A percentile compares a stretch with the other conserved stretches of the same genome.
phyloP scores from a whole-genome alignment of 257 asterid species.

The Coffea eugenioides region DNA sequence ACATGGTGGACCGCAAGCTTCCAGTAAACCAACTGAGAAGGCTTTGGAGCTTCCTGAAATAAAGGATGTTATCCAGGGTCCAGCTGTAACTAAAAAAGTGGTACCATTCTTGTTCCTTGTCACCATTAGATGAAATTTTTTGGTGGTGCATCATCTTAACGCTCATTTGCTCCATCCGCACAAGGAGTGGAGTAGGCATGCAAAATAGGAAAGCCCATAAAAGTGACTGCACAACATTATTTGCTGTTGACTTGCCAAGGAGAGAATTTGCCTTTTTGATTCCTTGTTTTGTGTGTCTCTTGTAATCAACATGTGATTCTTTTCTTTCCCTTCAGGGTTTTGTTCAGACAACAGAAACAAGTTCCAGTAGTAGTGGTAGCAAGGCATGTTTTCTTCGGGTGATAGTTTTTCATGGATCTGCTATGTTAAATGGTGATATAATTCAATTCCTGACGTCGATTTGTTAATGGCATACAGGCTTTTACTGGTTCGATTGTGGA shows the following conservation, averaged over 20 bases:
- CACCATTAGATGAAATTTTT: background rate
- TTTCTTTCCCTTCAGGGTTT: slow-evolving; percentile 17
- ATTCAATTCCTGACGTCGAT: background rate
- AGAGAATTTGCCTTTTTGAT: background rate
- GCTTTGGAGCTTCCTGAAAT: slow-evolving; percentile 35
- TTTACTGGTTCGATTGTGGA: slow-evolving; percentile 72
- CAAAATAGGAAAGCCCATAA: background rate
- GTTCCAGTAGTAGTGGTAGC: slow-evolving; percentile 14
- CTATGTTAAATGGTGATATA: background rate
- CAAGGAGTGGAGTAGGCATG: background rate
- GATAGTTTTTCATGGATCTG: background rate
- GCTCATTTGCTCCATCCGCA: background rate
- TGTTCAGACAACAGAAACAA: slow-evolving; percentile 7
- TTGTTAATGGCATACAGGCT: slow-evolving; percentile 41
- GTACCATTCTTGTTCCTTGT: slow-evolving; percentile 19
- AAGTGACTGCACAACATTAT: background rate
- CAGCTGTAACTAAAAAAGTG: too few species aligned
- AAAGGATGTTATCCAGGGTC: too few species aligned
- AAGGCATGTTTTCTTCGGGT: slow-evolving; percentile 17
- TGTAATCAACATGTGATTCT: background rate
- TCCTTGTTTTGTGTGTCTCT: background rate
- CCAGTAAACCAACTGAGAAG: too few species aligned
- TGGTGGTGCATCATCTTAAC: background rate
- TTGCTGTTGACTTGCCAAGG: background rate
- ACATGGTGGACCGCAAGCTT: slow-evolving; percentile 21